phyloP scores from a whole-genome alignment of 2,329 filamentous ascomycete genomes.

The Blastomyces silverae region DNA sequence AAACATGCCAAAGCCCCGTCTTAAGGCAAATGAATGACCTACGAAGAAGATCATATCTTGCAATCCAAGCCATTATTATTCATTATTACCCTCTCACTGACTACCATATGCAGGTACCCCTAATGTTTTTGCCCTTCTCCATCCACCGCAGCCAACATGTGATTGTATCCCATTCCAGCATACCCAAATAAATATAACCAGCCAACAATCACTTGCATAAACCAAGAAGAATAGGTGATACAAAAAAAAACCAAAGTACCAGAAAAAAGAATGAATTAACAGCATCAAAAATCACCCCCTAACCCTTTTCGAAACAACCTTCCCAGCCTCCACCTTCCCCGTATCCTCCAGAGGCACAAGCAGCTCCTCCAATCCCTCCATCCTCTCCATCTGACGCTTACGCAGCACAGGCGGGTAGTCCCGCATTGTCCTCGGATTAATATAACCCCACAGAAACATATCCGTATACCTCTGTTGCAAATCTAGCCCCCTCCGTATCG shows the following conservation, averaged over 20 bases:
- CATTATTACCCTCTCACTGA: no score
- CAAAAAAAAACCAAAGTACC: not conserved
- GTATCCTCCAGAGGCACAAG: conserved; percentile 14
- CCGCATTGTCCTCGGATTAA: conserved; percentile 48
- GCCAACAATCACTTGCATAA: not conserved
- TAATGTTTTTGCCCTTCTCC: no score
- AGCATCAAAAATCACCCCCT: conserved; percentile 7
- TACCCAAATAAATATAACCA: not conserved
- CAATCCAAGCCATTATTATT: no score
- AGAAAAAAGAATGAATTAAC: not conserved
- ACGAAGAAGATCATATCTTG: no score
- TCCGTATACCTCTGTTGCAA: conserved; percentile 50
- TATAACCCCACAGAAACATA: conserved; percentile 58
- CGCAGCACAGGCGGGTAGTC: conserved; percentile 49
- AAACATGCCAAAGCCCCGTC: not conserved
- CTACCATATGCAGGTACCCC: no score
- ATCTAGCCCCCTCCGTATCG: conserved; percentile 46
- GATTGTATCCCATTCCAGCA: no score
- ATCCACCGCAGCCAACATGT: no score
- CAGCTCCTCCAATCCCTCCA: conserved; percentile 20
- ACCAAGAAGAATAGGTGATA: not conserved
- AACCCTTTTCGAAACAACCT: conserved; percentile 12
- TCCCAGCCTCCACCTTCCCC: conserved; percentile 4
- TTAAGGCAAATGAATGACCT: no score
- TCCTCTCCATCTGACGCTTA: conserved; percentile 48